A percentile compares a stretch with the other conserved stretches of the same genome.
phyloP scores from a whole-genome alignment of 805 yeast species.

The Sporopachydermia lactativora region DNA sequence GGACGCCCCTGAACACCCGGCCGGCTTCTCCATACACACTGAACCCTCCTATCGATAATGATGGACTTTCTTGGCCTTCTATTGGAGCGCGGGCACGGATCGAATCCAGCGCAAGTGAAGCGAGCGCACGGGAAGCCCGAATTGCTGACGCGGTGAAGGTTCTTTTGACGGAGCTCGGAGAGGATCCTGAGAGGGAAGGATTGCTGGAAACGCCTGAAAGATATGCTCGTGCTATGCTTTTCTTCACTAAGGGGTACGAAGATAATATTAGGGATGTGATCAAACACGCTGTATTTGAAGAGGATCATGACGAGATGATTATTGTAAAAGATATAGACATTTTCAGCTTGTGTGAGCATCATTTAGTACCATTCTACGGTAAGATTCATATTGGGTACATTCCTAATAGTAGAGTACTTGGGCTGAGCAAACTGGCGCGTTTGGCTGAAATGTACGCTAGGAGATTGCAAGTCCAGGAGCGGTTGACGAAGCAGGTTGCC shows the following conservation, averaged over 20 bases:
- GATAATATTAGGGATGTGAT: slow-evolving; percentile 86
- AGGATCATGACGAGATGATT: slow-evolving; percentile 98
- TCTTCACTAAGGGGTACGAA: slow-evolving; percentile 92
- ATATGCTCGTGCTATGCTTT: slow-evolving; percentile 93
- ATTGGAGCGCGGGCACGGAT: slow-evolving; percentile 68
- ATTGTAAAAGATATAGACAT: slow-evolving; percentile 91
- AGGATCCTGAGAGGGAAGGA: slow-evolving; percentile 82
- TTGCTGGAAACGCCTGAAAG: slow-evolving; percentile 88
- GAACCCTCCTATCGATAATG: slow-evolving; percentile 76
- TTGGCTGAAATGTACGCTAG: slow-evolving; percentile 95
- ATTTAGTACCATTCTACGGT: slow-evolving; percentile 93
- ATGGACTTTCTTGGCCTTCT: slow-evolving; percentile 92
- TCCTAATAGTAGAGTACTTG: slow-evolving; percentile 86
- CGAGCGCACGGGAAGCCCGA: slow-evolving; percentile 49
- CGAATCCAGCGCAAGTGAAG: slow-evolving; percentile 54
- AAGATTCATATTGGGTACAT: slow-evolving; percentile 97
- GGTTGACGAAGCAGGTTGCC: slow-evolving; percentile 94
- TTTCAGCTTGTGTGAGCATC: slow-evolving; percentile 92
- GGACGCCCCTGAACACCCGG: slow-evolving; percentile 56
- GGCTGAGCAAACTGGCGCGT: slow-evolving; percentile 85
- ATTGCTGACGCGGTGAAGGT: slow-evolving; percentile 74
- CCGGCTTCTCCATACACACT: slow-evolving; percentile 75
- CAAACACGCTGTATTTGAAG: slow-evolving; percentile 92
- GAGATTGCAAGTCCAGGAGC: slow-evolving; percentile 94
- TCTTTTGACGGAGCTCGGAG: slow-evolving; percentile 73